These are phyloP conservation scores for Orychophragmus violaceus DNA, from an alignment of 345 rosid species.

Conservation along the genomic window DNA sequence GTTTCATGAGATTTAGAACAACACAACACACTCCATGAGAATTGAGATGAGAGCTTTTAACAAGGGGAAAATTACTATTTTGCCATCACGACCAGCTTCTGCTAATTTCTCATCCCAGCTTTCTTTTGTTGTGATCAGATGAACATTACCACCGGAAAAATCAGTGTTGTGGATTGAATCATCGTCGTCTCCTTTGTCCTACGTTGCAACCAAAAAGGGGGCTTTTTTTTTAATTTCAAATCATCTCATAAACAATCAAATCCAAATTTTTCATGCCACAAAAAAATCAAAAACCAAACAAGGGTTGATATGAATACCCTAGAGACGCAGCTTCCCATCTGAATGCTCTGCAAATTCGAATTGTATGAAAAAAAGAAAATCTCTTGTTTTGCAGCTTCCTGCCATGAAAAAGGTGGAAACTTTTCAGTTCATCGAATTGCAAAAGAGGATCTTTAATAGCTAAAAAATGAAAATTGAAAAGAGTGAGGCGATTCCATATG, in stretches of 20 bases:
- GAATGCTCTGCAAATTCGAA: conserved; percentile 22
- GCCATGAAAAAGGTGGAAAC: background rate
- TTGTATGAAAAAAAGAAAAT: background rate
- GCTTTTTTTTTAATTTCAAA: background rate
- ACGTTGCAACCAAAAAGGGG: background rate
- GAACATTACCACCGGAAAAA: conserved; percentile 59
- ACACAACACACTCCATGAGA: background rate
- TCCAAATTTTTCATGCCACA: background rate
- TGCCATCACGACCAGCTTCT: conserved; percentile 63
- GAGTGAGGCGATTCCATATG: background rate
- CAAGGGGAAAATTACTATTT: conserved; percentile 39
- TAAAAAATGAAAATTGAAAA: background rate
- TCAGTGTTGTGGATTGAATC: conserved; percentile 43
- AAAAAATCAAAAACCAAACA: background rate
- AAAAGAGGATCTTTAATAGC: background rate
- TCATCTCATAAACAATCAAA: too few relatives aligned
- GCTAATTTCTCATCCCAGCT: conserved; percentile 66
- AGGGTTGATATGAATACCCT: conserved; percentile 29
- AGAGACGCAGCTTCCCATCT: conserved; percentile 47
- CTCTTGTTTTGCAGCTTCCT: background rate
- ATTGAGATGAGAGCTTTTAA: background rate
- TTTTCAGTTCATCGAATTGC: background rate
- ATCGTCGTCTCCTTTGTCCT: conserved; percentile 36
- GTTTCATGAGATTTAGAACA: background rate
- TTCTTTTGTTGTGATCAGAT: conserved; percentile 52